A percentile compares a stretch with the other conserved stretches of the same genome.
Evolutionary conservation across 2,329 filamentous ascomycete species (phyloP).

Genomic region (Aspergillus persii): DNA sequence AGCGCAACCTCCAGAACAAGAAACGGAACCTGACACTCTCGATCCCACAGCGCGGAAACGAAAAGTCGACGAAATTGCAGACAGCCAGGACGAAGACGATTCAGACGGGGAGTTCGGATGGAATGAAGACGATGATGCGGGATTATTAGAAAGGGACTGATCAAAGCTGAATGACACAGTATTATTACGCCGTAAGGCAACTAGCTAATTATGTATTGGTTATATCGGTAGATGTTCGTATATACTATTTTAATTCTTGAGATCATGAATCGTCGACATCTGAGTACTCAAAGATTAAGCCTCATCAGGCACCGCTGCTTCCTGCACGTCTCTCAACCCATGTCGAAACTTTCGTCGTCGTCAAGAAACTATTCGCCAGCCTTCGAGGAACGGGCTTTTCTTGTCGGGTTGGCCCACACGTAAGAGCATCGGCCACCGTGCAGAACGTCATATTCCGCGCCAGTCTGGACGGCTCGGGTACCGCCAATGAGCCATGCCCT

Average conservation of each 20-base stretch:
- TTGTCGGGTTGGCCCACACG: background rate
- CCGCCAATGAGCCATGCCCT: slow-evolving; percentile 6
- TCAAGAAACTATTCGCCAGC: slow-evolving; percentile 17
- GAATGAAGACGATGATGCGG: slow-evolving; percentile 21
- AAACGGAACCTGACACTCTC: slow-evolving; percentile 12
- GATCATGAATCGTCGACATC: background rate
- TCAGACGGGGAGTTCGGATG: slow-evolving; percentile 33
- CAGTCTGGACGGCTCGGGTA: background rate
- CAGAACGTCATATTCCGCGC: background rate
- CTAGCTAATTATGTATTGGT: background rate
- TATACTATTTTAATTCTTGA: background rate
- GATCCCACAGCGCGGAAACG: slow-evolving; percentile 35
- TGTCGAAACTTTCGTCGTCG: slow-evolving; percentile 23
- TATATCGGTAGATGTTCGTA: background rate
- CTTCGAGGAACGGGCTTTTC: background rate
- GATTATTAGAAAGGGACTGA: slow-evolving; percentile 8
- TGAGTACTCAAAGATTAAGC: background rate
- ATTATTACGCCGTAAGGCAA: background rate
- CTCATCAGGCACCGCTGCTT: background rate
- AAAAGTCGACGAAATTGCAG: slow-evolving; percentile 44
- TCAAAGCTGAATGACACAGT: too few relatives aligned
- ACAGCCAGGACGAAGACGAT: slow-evolving; percentile 44
- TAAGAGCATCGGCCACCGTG: slow-evolving; percentile 1
- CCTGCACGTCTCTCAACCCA: slow-evolving; percentile 18
- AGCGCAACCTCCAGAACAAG: background rate